Conservation (phyloP, 371 early-diverging fungal genomes). For the Funneliformis caledonium region DNA sequence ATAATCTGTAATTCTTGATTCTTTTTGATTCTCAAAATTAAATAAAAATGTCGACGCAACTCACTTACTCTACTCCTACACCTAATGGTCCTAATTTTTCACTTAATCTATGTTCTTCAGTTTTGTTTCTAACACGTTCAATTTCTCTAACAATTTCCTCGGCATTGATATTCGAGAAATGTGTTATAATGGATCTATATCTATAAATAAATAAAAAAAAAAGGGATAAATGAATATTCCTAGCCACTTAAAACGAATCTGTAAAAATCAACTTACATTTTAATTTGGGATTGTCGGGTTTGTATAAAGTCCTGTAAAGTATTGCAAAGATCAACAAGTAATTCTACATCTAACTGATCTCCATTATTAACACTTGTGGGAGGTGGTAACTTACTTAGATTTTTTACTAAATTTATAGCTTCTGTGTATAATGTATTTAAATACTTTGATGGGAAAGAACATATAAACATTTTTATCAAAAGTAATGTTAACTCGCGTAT, state of each 20-base stretch:
- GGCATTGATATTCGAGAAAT: constrained; percentile 9
- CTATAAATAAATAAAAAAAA: background rate
- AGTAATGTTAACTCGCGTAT: background rate
- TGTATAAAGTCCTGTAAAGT: constrained; percentile 14
- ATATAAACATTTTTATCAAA: background rate
- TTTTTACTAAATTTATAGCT: constrained; percentile 15
- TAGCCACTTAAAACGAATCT: background rate
- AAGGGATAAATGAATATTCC: background rate
- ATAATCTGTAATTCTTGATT: too few relatives aligned
- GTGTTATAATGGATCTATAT: background rate
- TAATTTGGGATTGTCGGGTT: background rate
- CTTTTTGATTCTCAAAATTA: background rate
- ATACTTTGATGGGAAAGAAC: constrained; percentile 5
- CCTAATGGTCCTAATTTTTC: constrained; percentile 10
- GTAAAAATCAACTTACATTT: background rate
- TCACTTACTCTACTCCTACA: constrained; percentile 33
- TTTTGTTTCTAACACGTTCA: background rate
- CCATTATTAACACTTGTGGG: too few relatives aligned
- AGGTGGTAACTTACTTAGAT: background rate
- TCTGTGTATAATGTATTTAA: constrained; percentile 1
- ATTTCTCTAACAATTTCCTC: constrained; percentile 13
- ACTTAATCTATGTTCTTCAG: background rate
- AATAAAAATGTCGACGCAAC: background rate
- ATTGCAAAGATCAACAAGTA: background rate
- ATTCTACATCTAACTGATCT: constrained; percentile 4